These are phyloP conservation scores for Populus hybrid DNA, from an alignment of 441 rosid genomes.

Conservation along the genomic window DNA sequence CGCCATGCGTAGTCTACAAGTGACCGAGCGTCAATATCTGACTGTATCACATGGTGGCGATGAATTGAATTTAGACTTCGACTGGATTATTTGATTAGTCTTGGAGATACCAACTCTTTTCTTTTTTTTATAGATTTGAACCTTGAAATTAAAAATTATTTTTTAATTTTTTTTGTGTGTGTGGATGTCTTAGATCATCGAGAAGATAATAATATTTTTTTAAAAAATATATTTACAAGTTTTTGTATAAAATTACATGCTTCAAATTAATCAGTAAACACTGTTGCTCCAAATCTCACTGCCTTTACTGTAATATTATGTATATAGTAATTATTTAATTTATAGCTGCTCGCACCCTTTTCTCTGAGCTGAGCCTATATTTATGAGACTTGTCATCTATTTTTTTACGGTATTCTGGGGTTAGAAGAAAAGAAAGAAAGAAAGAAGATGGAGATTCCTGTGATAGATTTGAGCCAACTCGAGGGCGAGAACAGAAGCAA, in stretches of 20 bases:
- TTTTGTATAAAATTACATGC: not conserved
- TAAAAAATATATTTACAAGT: too few relatives aligned
- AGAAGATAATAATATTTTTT: too few relatives aligned
- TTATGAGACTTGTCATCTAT: not conserved
- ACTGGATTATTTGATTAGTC: slow-evolving; percentile 26
- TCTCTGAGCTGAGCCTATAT: not conserved
- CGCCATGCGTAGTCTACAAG: not conserved
- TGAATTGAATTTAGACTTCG: slow-evolving; percentile 50
- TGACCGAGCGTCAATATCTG: not conserved
- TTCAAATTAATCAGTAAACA: not conserved
- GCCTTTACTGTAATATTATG: not conserved
- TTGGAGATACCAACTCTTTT: not conserved
- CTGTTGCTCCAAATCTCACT: not conserved
- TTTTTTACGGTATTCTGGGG: slow-evolving; percentile 6
- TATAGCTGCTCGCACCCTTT: not conserved
- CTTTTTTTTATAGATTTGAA: not conserved
- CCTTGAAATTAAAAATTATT: not conserved
- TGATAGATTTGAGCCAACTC: slow-evolving; percentile 59
- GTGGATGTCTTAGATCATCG: too few relatives aligned
- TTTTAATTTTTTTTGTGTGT: too few relatives aligned
- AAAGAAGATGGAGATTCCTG: slow-evolving; percentile 56
- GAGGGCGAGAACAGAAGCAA: slow-evolving; percentile 59
- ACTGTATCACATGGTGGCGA: slow-evolving; percentile 38
- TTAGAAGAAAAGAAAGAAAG: slow-evolving; percentile 8
- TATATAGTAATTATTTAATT: too few relatives aligned